phyloP scores from a whole-genome alignment of 768 basidiomycete species.

The Pleurotus giganteus region DNA sequence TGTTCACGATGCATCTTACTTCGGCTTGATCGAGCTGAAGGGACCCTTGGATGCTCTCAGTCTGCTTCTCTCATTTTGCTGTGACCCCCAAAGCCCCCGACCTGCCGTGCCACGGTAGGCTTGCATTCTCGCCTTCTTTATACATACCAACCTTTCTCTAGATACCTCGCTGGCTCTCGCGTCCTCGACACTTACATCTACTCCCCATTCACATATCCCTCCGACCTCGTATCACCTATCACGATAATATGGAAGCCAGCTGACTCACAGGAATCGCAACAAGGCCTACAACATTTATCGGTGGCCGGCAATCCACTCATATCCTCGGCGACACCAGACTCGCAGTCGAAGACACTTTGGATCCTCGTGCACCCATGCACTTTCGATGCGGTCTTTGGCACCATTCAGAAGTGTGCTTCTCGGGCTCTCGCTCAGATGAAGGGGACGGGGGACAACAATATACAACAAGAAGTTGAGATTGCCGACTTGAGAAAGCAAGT shows the following conservation, averaged over 20 bases:
- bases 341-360: slow-evolving; percentile 52
- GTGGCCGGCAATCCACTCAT: too few species aligned
- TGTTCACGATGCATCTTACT: slow-evolving; percentile 89
- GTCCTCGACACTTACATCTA: slow-evolving; percentile 69
- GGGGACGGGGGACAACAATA: slow-evolving; percentile 14
- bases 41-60: slow-evolving; percentile 60
- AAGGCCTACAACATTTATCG: too few species aligned
- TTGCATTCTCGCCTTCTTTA: neutral
- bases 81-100: slow-evolving; percentile 61
- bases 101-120: slow-evolving; percentile 60
- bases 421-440: slow-evolving; percentile 38
- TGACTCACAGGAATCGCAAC: slow-evolving; percentile 7
- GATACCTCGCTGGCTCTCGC: slow-evolving; percentile 66
- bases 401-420: slow-evolving; percentile 52
- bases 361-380: slow-evolving; percentile 76
- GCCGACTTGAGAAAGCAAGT: slow-evolving; percentile 68
- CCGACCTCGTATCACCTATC: slow-evolving; percentile 65
- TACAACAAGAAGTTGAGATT: slow-evolving; percentile 53
- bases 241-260: slow-evolving; percentile 72
- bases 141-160: slow-evolving; percentile 22
- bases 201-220: slow-evolving; percentile 60
- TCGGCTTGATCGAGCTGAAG: slow-evolving; percentile 68
- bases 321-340: slow-evolving; percentile 13
- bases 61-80: slow-evolving; percentile 48
- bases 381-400: slow-evolving; percentile 52